Percentiles rank a stretch among this genome's conserved stretches.
Conservation (phyloP, 2,329 filamentous ascomycete species). For the Cladosporium halotolerans region DNA sequence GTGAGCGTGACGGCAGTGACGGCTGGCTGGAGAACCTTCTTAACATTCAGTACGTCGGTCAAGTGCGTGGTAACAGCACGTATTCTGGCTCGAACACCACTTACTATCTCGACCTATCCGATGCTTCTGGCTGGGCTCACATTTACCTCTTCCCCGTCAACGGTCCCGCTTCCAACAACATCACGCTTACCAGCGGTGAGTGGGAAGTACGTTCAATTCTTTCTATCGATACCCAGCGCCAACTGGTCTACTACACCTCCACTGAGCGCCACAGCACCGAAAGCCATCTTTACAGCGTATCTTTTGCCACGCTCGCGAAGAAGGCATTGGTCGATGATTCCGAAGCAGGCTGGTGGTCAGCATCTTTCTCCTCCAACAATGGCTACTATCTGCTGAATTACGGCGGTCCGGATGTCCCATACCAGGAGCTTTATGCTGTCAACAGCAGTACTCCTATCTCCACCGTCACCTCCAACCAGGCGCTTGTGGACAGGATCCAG, state of each 20-base stretch:
- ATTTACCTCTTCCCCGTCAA: conserved; percentile 58
- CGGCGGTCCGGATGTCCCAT: conserved; percentile 60
- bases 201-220: conserved; percentile 59
- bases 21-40: conserved; percentile 59
- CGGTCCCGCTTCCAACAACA: conserved; percentile 41
- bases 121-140: conserved; percentile 60
- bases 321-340: conserved; percentile 57
- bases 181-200: conserved; percentile 56
- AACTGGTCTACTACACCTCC: conserved; percentile 59
- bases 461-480: conserved; percentile 56
- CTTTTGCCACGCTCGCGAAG: conserved; percentile 48
- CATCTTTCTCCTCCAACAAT: conserved; percentile 57
- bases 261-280: conserved; percentile 62
- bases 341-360: conserved; percentile 54
- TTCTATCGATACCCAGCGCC: conserved; percentile 51
- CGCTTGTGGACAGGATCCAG: conserved; percentile 49
- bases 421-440: conserved; percentile 59
- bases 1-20: conserved; percentile 52
- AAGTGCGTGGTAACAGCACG: conserved; percentile 32
- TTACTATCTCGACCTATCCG: conserved; percentile 63
- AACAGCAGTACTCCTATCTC: conserved; percentile 52
- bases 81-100: conserved; percentile 30
- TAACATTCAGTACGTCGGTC: conserved; percentile 51
- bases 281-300: conserved; percentile 61
- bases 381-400: conserved; percentile 63